Evolutionary conservation across 2,329 filamentous ascomycete genomes (phyloP).

Genomic region (Fusarium sp.): DNA sequence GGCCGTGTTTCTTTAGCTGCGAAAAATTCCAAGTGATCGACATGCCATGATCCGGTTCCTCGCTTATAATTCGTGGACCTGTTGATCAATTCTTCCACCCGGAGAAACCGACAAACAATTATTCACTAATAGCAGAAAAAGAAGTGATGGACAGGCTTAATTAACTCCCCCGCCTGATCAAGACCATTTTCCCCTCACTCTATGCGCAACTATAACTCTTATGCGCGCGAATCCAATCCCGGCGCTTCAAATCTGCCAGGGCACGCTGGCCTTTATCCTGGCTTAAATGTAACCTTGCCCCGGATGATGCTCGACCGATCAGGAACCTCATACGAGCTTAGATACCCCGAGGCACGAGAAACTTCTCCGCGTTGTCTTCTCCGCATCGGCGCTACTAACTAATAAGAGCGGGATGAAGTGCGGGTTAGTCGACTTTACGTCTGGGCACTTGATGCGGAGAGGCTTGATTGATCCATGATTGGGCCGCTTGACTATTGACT

Average conservation of each 20-base stretch:
- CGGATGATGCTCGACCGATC: conserved; percentile 22
- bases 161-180: not conserved
- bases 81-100: not conserved
- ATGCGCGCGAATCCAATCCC: conserved; percentile 31
- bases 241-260: not conserved
- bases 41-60: not conserved
- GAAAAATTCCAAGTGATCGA: not conserved
- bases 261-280: not conserved
- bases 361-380: not conserved
- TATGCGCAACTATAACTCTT: not conserved
- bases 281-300: conserved; percentile 7
- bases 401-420: not conserved
- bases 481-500: conserved; percentile 27
- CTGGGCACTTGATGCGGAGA: conserved; percentile 34
- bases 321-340: conserved; percentile 21
- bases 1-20: too few species aligned
- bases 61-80: conserved; percentile 4
- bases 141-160: conserved; percentile 1
- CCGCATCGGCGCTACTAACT: conserved; percentile 14
- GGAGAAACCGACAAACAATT: not conserved
- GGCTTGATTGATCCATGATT: conserved; percentile 4
- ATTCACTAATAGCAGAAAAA: not conserved
- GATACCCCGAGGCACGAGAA: conserved; percentile 8
- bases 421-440: conserved; percentile 11
- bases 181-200: not conserved